Evolutionary conservation across 208 protist species (phyloP).

Genomic region (Trypanosoma melophagium): DNA sequence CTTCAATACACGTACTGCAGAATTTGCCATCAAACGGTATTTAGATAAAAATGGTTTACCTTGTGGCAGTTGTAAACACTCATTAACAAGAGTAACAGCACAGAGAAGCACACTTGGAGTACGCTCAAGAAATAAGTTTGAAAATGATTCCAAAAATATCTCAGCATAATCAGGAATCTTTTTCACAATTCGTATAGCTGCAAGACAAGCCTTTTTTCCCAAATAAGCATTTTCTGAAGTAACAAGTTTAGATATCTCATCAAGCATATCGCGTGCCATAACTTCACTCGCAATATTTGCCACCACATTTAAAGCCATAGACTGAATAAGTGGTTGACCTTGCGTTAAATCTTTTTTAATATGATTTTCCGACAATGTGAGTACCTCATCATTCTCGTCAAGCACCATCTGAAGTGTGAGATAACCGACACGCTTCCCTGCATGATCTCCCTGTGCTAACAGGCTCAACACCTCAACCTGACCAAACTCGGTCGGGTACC

Average conservation of each 20-base stretch:
- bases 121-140: constrained; percentile 62
- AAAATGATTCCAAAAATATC: constrained; percentile 91
- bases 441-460: constrained; percentile 94
- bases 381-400: constrained; percentile 97
- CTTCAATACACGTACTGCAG: constrained; percentile 94
- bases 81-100: constrained; percentile 91
- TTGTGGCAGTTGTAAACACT: constrained; percentile 70
- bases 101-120: constrained; percentile 87
- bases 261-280: constrained; percentile 95
- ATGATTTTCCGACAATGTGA: constrained; percentile 98
- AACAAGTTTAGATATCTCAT: constrained; percentile 93
- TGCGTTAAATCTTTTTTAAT: constrained; percentile 95
- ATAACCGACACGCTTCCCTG: constrained; percentile 98
- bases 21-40: constrained; percentile 87
- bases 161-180: constrained; percentile 96
- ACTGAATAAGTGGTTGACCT: constrained; percentile 86
- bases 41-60: constrained; percentile 50
- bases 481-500: constrained; percentile 99
- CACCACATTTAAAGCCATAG: constrained; percentile 95
- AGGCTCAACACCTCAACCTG: constrained; percentile 99
- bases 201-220: constrained; percentile 94
- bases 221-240: constrained; percentile 85
- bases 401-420: constrained; percentile 95
- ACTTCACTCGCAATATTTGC: constrained; percentile 97
- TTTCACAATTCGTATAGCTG: constrained; percentile 85